Evolutionary conservation across 1,284 basidiomycete species (phyloP), one percentile per base, ranked within the genome.

Genomic region (Puccinia hordei): DNA sequence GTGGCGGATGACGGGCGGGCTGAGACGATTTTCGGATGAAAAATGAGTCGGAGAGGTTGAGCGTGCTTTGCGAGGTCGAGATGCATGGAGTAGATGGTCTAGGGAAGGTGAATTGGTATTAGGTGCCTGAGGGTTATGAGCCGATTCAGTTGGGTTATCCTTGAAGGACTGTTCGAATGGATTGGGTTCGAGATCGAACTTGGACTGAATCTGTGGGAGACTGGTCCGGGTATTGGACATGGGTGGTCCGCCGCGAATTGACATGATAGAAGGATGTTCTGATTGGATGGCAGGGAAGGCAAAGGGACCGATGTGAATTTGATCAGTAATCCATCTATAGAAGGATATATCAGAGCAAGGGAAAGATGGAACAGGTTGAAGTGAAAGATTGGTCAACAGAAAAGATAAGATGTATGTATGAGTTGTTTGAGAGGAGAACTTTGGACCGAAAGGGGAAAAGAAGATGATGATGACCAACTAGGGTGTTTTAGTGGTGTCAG

Each of bases 161-260:
- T 90, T 90, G 86, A 98, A 98, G 73, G 93, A 95, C 86, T 94
- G 92, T 85, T 98, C 95, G 85, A 98, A 98, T 0, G 95, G 95
- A 85, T 98, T 98, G 19, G 93, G 93, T 86, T 98, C 95, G 81
- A 94, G 90, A 49, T 85, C 83, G 66, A 86, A 84, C 66, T 84
- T 83, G 61, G 83, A 19, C 57, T 78, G 68, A n/a, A 78, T 55
- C 46, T 71, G 65, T 22, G 76, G 76, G 33, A 78, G 41, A 78
- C 65, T 78, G 51, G 65, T 69, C 24, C 76, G 76, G 51, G 76
- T 71, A 78, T 78, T 77, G 22, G 74, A 77, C 35, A 77, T 8
- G 22, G 74, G 74, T 27, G 65, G 74, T 53, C 74, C 61, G 41
- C 74, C 74, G 35, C 61, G 41, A 27, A 77, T 55, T 63, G 74